A percentile compares a stretch with the other conserved stretches of the same genome.
phyloP scores from a whole-genome alignment of 169 alveolate species.

The Ichthyophthirius multifiliis region DNA sequence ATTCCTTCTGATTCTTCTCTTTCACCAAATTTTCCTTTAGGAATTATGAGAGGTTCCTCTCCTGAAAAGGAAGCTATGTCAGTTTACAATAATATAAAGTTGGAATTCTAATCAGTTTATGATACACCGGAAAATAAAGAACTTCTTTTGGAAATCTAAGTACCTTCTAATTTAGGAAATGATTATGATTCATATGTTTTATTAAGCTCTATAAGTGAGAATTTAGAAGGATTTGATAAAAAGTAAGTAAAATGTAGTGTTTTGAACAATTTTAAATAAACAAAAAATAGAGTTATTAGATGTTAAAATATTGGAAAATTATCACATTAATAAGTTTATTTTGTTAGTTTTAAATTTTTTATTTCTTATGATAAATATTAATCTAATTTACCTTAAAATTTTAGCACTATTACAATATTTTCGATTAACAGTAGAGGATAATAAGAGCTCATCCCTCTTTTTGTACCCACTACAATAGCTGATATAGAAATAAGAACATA shows the following conservation, averaged over 20 bases:
- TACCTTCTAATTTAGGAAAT: background rate
- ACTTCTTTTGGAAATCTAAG: background rate
- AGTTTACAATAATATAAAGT: background rate
- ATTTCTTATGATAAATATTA: background rate
- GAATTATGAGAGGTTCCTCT: background rate
- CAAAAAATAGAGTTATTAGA: background rate
- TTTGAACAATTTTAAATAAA: background rate
- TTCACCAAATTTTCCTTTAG: background rate
- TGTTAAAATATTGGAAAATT: background rate
- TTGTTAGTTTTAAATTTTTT: background rate
- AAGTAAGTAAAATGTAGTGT: background rate
- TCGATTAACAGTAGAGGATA: background rate
- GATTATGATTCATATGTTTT: background rate
- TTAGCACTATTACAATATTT: background rate
- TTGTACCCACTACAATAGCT: background rate
- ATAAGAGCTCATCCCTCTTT: background rate
- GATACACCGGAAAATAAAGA: background rate
- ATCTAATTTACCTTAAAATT: background rate
- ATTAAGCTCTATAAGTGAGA: background rate
- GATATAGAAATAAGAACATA: background rate
- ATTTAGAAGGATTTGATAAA: background rate
- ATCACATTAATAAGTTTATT: background rate
- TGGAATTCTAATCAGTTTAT: background rate
- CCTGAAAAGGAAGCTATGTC: background rate
- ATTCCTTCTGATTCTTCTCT: background rate